phyloP scores from a whole-genome alignment of 768 basidiomycete species.

The Kwoniella newhampshirensis region DNA sequence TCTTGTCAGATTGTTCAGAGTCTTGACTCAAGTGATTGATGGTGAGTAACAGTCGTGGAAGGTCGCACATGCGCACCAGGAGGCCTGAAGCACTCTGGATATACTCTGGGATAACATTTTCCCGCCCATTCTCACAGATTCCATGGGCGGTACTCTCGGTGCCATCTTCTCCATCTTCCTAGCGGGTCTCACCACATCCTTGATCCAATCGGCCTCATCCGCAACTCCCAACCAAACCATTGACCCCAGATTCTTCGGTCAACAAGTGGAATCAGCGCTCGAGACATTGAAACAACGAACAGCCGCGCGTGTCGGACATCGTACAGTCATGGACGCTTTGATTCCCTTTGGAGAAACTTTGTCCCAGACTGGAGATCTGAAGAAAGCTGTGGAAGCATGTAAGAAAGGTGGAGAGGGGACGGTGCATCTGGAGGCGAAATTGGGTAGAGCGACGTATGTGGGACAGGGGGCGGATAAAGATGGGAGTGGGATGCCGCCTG shows the following conservation, averaged over 20 bases:
- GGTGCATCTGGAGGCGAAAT: constrained; percentile 37
- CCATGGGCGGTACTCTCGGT: constrained; percentile 50
- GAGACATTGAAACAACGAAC: constrained; percentile 48
- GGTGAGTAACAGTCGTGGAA: constrained; percentile 20
- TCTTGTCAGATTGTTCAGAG: constrained; percentile 43
- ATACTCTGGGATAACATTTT: too few relatives aligned
- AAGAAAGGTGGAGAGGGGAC: constrained; percentile 44
- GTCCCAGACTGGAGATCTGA: constrained; percentile 29
- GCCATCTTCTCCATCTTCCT: constrained; percentile 52
- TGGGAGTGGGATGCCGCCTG: constrained; percentile 42
- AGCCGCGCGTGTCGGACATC: constrained; percentile 47
- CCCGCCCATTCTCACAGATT: constrained; percentile 25
- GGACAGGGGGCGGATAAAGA: constrained; percentile 32
- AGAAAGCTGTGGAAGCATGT: constrained; percentile 34
- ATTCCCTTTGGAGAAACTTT: constrained; percentile 50
- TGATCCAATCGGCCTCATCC: constrained; percentile 25
- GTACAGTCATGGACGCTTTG: constrained; percentile 52
- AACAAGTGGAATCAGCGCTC: constrained; percentile 30
- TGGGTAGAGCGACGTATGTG: constrained; percentile 50
- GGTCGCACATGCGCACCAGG: not conserved
- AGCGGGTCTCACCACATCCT: constrained; percentile 43
- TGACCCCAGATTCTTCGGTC: constrained; percentile 34
- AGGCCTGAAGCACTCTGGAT: too few relatives aligned
- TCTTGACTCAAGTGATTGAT: constrained; percentile 48
- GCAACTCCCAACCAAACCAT: constrained; percentile 10